phyloP scores from a whole-genome alignment of 345 rosid genomes.

The Brassica rapa region DNA sequence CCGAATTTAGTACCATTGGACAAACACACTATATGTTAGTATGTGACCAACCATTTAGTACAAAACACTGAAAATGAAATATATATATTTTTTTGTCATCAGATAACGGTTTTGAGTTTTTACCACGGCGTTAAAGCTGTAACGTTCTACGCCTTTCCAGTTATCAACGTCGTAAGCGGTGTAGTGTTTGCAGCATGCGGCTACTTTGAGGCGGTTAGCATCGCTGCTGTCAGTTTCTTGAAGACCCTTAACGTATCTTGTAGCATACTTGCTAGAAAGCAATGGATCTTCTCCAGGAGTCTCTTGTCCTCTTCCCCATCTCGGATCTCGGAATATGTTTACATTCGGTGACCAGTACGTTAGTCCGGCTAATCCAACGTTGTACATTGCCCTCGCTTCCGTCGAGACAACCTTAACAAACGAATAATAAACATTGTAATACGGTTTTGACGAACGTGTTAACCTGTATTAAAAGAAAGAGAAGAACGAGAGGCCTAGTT shows the following conservation, averaged over 20 bases:
- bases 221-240: conserved; percentile 61
- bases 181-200: conserved; percentile 94
- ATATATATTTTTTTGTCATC: background rate
- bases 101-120: background rate
- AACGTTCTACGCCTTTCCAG: conserved; percentile 83
- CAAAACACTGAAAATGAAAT: too few relatives aligned
- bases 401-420: conserved; percentile 75
- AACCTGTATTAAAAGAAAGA: conserved; percentile 33
- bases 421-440: background rate
- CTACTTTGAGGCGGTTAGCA: conserved; percentile 73
- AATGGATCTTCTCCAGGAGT: conserved; percentile 97
- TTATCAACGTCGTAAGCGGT: conserved; percentile 91
- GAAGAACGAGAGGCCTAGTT: conserved; percentile 20
- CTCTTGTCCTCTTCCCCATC: conserved; percentile 98
- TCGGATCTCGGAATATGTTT: conserved; percentile 88
- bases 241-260: conserved; percentile 69
- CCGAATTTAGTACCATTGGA: too few relatives aligned
- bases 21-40: too few relatives aligned
- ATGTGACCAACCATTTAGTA: too few relatives aligned
- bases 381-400: conserved; percentile 97
- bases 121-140: conserved; percentile 79
- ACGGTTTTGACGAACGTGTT: conserved; percentile 8
- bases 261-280: conserved; percentile 74
- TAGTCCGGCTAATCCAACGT: conserved; percentile 85
- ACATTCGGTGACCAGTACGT: conserved; percentile 94